Evolutionary conservation across 257 asterid genomes (phyloP), one percentile per base, ranked within the genome.

Genomic region (Gentiana straminea): DNA sequence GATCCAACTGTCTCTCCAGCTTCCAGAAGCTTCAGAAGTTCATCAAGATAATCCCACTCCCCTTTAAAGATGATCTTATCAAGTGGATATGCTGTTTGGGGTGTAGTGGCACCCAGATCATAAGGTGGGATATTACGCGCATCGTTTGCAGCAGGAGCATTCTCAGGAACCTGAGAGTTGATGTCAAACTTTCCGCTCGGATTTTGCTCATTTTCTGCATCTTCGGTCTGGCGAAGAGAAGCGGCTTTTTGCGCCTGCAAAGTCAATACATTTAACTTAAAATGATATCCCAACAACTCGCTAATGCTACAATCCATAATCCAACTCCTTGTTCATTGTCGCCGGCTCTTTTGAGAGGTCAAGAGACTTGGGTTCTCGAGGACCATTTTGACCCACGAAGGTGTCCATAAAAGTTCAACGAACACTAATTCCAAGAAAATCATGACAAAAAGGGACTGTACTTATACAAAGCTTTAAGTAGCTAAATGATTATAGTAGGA

Each of bases 11-110:
- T 75, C 0, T 62, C 68, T 57, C 84, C 89, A 32, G 73, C 52
- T 55, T 64, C 60, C 13, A 67, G 41, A 49, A 76, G 77, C 41
- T 78, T 70, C 51, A 75, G 65, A 50, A 87, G 45, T 67, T 91
- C 98, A 34, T 64, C 35, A 71, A 91, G 90, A 74, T 68, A 75
- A 59, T 73, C 82, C 96, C 98, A 91, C 67, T 91, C 98, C 57
- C 96, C 95, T 36, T 67, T 71, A n/a, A 74, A 68, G 68, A 91
- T 91, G 36, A 91, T 91, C 71, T 62, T 73, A 61, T 91, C 77
- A 5, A 91, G 78, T 13, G 98, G 96, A 77, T 87, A 91, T 10
- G 94, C 95, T 60, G 60, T 63, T 51, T 83, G 75, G 13, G 81
- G 74, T 35, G 70, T 55, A 39, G 78, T 68, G 63, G 98, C 98